Evolutionary conservation across 225 moss, liverwort and hornwort species (phyloP), one percentile per base, ranked within the genome.

Genomic region (Sphagnum tenellum): DNA sequence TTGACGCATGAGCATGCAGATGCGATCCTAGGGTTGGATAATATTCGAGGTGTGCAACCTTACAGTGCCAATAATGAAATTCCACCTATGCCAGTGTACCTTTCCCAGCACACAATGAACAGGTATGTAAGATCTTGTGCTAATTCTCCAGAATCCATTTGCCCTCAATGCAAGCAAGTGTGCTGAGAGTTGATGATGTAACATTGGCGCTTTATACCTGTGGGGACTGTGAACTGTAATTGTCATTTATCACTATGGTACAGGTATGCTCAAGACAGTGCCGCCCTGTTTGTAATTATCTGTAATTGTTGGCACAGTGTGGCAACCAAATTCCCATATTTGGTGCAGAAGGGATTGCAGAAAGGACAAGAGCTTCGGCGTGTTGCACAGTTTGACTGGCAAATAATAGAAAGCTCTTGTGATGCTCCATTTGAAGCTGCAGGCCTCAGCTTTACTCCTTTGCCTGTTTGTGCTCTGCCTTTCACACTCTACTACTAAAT

Each of bases 1-100:
- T 87, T 98, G 86, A 93, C 96, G 5, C 96, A 98, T 72, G 96
- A 98, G 65, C 96, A 98, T 64, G 93, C 96, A 63, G 96, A 98
- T 84, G 96, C 96, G 64, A 84, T 88, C 55, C 72, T 98, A 70
- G 96, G 96, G 44, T 67, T 98, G 76, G 96, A 98, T 71, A 87
- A 90, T 71, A 85, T 98, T 60, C 87, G 96, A 80, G 96, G 96
- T 59, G 93, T 98, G 46, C 96, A 98, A 76, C 79, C 87, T 62
- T 76, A 76, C 81, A 82, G 73, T 70, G 13, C 48, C 11, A 66
- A 69, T 5, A 98, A 90, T 51, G 72, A 89, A 49, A 89, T 92
- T 47, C 73, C 81, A 46, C 87, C 92, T 56, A 81, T 90, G 88
- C 96, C 96, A 48, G 81, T 89, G 52, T 98, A 89, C 61, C 71